Percentiles rank a stretch among this genome's conserved stretches.
Conservation (phyloP, 1,284 basidiomycete genomes). For the Tilletia setariae region DNA sequence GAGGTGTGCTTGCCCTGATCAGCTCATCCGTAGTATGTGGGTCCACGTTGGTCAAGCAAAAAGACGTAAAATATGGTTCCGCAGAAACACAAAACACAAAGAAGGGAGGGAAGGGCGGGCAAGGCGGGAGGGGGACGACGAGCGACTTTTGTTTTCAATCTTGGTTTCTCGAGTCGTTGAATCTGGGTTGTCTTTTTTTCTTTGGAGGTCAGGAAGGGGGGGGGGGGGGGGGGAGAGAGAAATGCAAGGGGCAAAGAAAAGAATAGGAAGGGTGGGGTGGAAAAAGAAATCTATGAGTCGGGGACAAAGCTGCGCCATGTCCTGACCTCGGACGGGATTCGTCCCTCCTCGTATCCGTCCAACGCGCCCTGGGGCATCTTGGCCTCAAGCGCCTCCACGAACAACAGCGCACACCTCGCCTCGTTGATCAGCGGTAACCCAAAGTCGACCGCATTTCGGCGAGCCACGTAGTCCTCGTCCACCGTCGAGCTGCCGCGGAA, state of each 20-base stretch:
- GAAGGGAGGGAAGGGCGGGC: too few relatives aligned
- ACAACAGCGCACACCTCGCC: constrained; percentile 79
- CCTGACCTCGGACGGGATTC: constrained; percentile 81
- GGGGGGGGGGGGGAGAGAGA: too few relatives aligned
- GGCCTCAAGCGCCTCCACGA: constrained; percentile 81
- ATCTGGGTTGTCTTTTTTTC: too few relatives aligned
- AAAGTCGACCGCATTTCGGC: constrained; percentile 57
- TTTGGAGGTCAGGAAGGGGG: too few relatives aligned
- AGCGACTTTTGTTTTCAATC: too few relatives aligned
- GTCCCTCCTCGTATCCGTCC: constrained; percentile 78
- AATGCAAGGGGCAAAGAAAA: neutral
- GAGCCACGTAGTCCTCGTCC: constrained; percentile 94
- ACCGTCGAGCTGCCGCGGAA: constrained; percentile 72
- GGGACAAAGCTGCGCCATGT: constrained; percentile 20
- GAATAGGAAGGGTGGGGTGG: neutral
- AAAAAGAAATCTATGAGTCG: neutral
- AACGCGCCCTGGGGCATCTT: constrained; percentile 84
- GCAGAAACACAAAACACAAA: too few relatives aligned
- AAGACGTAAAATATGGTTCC: too few relatives aligned
- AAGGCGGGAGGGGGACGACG: too few relatives aligned
- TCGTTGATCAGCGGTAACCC: constrained; percentile 78
- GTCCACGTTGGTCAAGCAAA: too few relatives aligned
- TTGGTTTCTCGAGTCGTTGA: too few relatives aligned
- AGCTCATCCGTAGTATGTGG: too few relatives aligned
- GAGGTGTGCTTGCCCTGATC: too few relatives aligned